Evolutionary conservation across 1,139 yeast species (phyloP), one percentile per base, ranked within the genome.

Genomic region (Yamadazyma triangularis): DNA sequence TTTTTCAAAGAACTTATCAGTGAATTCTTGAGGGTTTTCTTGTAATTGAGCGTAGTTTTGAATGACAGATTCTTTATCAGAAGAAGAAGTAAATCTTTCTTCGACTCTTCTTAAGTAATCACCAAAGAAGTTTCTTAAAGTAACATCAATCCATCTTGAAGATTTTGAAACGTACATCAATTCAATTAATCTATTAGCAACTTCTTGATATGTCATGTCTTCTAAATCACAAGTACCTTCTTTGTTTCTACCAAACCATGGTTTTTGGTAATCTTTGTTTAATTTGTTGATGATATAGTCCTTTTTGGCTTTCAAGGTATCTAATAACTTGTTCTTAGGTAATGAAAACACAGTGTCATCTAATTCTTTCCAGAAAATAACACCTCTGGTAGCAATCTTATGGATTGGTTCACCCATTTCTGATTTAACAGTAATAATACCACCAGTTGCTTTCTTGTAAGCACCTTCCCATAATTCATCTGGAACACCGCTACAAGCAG

Each of bases 331-430:
- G 60, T 78, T 77, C 71, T 89, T 88, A 55, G 98, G 96, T 58
- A 88, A 73, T 51, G 77, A 73, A 73, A 91, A 91, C 48, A 91
- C 78, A 30, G 95, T 86, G 47, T 87, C 93, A 61, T 91, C 99
- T 66, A 91, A 72, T 64, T 91, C 97, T 58, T 83, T 83, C 99
- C 99, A 91, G 57, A 91, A 78, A 62, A 86, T 59, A 41, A 91
- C 97, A 72, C 96, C 97, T 61, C 98, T 84, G 36, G 99, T 91
- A 24, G 98, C 98, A 51, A 91, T 77, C 70, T 91, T 91, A 67
- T 91, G 99, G 55, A 91, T 91, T 53, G 98, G 98, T 69, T 91
- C 98, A 58, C 99, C 98, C 97, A 91, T 91, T 72, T 91, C 99
- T 20, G 97, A 89, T 57, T 85, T 77, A 40, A 91, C 98, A 35